Evolutionary conservation across 805 yeast species (phyloP).

Genomic region (Barnettozyma wickerhamii): DNA sequence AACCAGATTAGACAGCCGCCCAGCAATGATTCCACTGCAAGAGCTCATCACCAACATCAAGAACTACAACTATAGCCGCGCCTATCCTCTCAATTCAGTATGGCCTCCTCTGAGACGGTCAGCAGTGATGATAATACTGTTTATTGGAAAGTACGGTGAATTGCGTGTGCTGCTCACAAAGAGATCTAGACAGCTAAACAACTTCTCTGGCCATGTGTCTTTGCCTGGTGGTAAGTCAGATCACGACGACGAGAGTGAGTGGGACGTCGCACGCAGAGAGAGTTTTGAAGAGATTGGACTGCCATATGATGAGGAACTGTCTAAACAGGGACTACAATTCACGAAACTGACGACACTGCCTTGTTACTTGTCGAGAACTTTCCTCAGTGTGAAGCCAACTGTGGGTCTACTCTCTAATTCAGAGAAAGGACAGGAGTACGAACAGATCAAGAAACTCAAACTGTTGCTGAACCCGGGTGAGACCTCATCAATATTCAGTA

Average conservation of each 20-base stretch:
- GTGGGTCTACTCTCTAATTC: slow-evolving; percentile 52
- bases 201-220: slow-evolving; percentile 87
- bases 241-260: slow-evolving; percentile 55
- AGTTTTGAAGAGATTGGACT: slow-evolving; percentile 86
- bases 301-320: slow-evolving; percentile 41
- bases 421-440: slow-evolving; percentile 15
- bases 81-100: slow-evolving; percentile 35
- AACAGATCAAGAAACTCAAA: slow-evolving; percentile 29
- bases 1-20: not conserved
- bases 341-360: slow-evolving; percentile 67
- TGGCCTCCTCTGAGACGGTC: slow-evolving; percentile 80
- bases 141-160: slow-evolving; percentile 69
- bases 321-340: slow-evolving; percentile 47
- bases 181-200: slow-evolving; percentile 61
- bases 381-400: slow-evolving; percentile 80
- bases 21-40: slow-evolving; percentile 1
- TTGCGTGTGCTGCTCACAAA: slow-evolving; percentile 75
- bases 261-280: slow-evolving; percentile 77
- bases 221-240: slow-evolving; percentile 95
- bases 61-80: slow-evolving; percentile 12
- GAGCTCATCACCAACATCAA: slow-evolving; percentile 19
- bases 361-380: slow-evolving; percentile 74
- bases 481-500: slow-evolving; percentile 63
- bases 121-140: slow-evolving; percentile 72
- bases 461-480: slow-evolving; percentile 72